Conservation (phyloP, 768 basidiomycete genomes). For the Amanita phalloides region DNA sequence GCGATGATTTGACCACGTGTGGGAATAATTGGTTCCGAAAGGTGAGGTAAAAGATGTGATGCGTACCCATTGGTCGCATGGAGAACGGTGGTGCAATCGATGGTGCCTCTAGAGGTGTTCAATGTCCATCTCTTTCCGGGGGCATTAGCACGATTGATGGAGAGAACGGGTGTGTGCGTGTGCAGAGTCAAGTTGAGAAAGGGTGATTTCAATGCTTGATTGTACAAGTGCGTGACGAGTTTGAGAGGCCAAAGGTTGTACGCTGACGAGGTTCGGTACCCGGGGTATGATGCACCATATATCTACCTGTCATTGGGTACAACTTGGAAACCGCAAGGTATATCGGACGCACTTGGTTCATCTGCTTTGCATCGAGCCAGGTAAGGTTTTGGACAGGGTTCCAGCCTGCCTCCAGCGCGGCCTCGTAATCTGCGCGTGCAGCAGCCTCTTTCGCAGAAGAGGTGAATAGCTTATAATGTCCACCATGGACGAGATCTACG, state of each 20-base stretch:
- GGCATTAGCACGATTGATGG: slow-evolving; percentile 19
- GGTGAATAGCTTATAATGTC: slow-evolving; percentile 38
- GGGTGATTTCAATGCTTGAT: slow-evolving; percentile 20
- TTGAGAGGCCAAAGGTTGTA: slow-evolving; percentile 77
- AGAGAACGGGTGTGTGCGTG: slow-evolving; percentile 63
- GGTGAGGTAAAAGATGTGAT: slow-evolving; percentile 62
- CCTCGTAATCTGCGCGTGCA: slow-evolving; percentile 34
- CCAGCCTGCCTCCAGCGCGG: slow-evolving; percentile 43
- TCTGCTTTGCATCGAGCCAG: slow-evolving; percentile 37
- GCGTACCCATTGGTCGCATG: slow-evolving; percentile 87
- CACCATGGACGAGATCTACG: slow-evolving; percentile 55
- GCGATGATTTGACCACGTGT: slow-evolving; percentile 61
- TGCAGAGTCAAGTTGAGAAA: slow-evolving; percentile 43
- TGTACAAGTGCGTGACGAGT: slow-evolving; percentile 54
- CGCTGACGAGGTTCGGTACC: slow-evolving; percentile 31
- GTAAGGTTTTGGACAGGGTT: slow-evolving; percentile 20
- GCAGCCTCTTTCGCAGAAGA: slow-evolving; percentile 30
- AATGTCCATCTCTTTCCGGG: slow-evolving; percentile 34
- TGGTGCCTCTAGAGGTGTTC: slow-evolving; percentile 53
- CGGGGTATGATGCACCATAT: slow-evolving; percentile 42
- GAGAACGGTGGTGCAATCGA: slow-evolving; percentile 54
- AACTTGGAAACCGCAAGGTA: neutral
- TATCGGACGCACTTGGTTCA: slow-evolving; percentile 29
- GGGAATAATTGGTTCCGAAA: slow-evolving; percentile 51
- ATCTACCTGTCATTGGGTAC: slow-evolving; percentile 14